Evolutionary conservation across 495 filamentous ascomycete species (phyloP), one percentile per base, ranked within the genome.

Genomic region (Xylaria curta): DNA sequence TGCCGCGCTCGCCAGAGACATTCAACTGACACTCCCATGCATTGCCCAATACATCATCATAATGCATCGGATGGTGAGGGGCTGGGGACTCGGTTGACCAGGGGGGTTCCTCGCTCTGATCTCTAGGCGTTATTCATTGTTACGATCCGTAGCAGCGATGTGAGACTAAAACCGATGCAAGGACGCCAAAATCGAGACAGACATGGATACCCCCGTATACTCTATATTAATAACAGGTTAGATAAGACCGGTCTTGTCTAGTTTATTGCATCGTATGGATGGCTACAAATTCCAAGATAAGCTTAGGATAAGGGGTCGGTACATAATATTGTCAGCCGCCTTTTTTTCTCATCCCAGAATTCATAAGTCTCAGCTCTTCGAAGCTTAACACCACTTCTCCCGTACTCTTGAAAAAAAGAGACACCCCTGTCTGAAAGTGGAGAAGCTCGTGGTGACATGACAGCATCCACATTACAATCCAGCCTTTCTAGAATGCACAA

Each of bases 11-110:
- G 40, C 38, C 24, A 64, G 47, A 44, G 58, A 12, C 46, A 19
- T 15, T 60, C 33, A 38, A 33, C 46, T 44, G 59, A 44, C 59
- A 36, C 46, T 40, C 49, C 49, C 69, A 58, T 49, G 61, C 36
- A 42, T 28, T 19, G 28, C 33, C 68, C 49, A 26, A 56, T 64
- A 60, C 68, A 64, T 60, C 69, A 65, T 71, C 69, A 66, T 65
- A 71, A 71, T 66, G 61, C 69, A 71, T 71, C 47, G 69, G 61
- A 71, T 65, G 24, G 33, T 58, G 69, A 71, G 69, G 69, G 69
- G 60, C 59, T 42, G 56, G 58, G 58, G 68, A 46, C 19, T 53
- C n/a, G 68, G 53, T 31, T 63, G 68, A 33, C 13, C 66, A 38
- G 49, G 65, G 65, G 53, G 60, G 13, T 19, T 44, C 28, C 24